Conservation (phyloP, 768 basidiomycete genomes). For the Amanita fuliginea region DNA sequence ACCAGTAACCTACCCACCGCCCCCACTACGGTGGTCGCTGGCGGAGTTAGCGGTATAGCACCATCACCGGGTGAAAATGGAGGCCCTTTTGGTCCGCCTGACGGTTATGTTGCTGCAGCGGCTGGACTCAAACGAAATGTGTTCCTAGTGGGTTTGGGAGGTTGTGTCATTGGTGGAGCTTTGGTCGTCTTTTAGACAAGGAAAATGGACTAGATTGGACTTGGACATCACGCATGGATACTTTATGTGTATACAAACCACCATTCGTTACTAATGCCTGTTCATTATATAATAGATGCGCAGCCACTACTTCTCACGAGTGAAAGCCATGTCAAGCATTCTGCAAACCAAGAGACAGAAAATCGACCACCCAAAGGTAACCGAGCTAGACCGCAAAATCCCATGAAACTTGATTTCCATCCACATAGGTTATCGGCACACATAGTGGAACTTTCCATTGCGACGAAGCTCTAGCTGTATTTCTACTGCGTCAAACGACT, state of each 20-base stretch:
- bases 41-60: constrained; percentile 45
- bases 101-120: constrained; percentile 54
- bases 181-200: constrained; percentile 30
- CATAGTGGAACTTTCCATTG: constrained; percentile 96
- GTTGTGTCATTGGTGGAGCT: constrained; percentile 36
- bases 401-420: not conserved
- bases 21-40: constrained; percentile 33
- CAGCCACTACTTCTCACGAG: not conserved
- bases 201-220: not conserved
- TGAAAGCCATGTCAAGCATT: constrained; percentile 11
- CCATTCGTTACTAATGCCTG: not conserved
- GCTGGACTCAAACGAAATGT: constrained; percentile 32
- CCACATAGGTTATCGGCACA: constrained; percentile 70
- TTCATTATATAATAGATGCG: not conserved
- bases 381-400: constrained; percentile 1
- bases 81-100: constrained; percentile 57
- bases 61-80: constrained; percentile 47
- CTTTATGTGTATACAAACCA: not conserved
- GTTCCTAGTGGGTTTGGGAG: constrained; percentile 30
- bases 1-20: constrained; percentile 46
- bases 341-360: constrained; percentile 24
- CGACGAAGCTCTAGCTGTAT: constrained; percentile 93
- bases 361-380: constrained; percentile 28
- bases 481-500: constrained; percentile 69
- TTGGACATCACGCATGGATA: constrained; percentile 8